These are phyloP conservation scores for Coemansia sp. DNA, from an alignment of 192 early-diverging fungal species.

Conservation along the genomic window DNA sequence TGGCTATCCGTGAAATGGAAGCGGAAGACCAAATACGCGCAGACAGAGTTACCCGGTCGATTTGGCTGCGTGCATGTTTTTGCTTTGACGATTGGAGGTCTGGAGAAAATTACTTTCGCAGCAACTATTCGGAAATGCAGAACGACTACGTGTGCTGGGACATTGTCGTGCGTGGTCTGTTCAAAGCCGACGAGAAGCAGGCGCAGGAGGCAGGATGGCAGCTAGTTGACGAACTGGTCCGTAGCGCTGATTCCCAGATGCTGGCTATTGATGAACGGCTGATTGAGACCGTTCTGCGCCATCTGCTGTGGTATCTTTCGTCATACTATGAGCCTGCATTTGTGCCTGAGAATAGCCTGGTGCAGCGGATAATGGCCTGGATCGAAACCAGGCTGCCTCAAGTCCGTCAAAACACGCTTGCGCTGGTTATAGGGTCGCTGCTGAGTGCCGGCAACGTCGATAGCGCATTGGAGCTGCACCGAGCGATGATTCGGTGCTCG, in stretches of 20 bases:
- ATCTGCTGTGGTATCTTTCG: slow-evolving; percentile 6
- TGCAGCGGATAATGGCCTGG: slow-evolving; percentile 20
- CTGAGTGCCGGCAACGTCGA: slow-evolving; percentile 8
- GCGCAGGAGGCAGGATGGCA: slow-evolving; percentile 32
- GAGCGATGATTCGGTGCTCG: slow-evolving; percentile 13
- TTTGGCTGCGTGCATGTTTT: slow-evolving; percentile 50
- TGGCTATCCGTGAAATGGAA: slow-evolving; percentile 21
- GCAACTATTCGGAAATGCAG: slow-evolving; percentile 5
- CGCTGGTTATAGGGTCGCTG: slow-evolving; percentile 20
- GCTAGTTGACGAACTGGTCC: slow-evolving; percentile 24
- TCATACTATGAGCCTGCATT: slow-evolving; percentile 2
- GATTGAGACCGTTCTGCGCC: slow-evolving; percentile 29
- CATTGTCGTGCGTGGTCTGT: slow-evolving; percentile 24
- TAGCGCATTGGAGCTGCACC: slow-evolving; percentile 30
- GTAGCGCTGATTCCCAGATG: background rate
- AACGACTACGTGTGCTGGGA: slow-evolving; percentile 40
- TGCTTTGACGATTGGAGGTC: slow-evolving; percentile 19
- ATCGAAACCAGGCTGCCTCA: slow-evolving; percentile 11
- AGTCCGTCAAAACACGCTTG: slow-evolving; percentile 14
- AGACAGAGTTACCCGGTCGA: slow-evolving; percentile 26
- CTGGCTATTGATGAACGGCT: slow-evolving; percentile 15
- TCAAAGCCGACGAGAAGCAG: background rate
- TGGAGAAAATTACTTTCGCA: slow-evolving; percentile 18
- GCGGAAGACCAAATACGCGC: slow-evolving; percentile 9
- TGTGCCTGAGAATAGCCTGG: slow-evolving; percentile 2